Conservation (phyloP, 2,329 filamentous ascomycete species). For the Akanthomyces lecanii region DNA sequence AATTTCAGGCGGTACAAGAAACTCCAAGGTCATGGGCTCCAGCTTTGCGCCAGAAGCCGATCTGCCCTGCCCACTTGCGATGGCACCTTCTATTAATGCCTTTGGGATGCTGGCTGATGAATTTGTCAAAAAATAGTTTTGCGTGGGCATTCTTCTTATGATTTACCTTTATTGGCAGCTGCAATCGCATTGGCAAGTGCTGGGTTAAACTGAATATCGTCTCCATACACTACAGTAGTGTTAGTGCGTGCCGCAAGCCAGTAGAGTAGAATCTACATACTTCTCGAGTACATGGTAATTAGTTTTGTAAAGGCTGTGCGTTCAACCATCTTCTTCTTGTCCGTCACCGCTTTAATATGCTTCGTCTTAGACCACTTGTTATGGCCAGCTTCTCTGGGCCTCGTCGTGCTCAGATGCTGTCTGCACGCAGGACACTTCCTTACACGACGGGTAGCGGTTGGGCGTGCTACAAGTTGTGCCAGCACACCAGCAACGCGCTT, state of each 20-base stretch:
- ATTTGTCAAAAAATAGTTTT: slow-evolving; percentile 8
- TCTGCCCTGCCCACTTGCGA: slow-evolving; percentile 83
- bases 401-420: slow-evolving; percentile 45
- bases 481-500: not conserved
- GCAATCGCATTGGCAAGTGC: slow-evolving; percentile 68
- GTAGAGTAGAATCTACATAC: slow-evolving; percentile 39
- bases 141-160: not conserved
- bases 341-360: slow-evolving; percentile 87
- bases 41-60: slow-evolving; percentile 70
- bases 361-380: slow-evolving; percentile 96
- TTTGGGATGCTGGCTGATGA: slow-evolving; percentile 71
- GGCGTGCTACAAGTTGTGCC: not conserved
- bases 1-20: slow-evolving; percentile 70
- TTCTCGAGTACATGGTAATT: slow-evolving; percentile 70
- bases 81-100: slow-evolving; percentile 74
- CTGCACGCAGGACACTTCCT: slow-evolving; percentile 45
- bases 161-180: slow-evolving; percentile 70
- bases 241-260: not conserved
- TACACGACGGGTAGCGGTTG: not conserved
- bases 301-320: slow-evolving; percentile 66
- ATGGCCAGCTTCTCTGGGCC: slow-evolving; percentile 60
- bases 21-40: slow-evolving; percentile 75
- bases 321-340: slow-evolving; percentile 71
- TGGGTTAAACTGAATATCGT: slow-evolving; percentile 69
- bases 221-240: slow-evolving; percentile 60